Percentiles rank a stretch among this genome's conserved stretches.
phyloP scores from a whole-genome alignment of 2,329 filamentous ascomycete genomes.

The Fusarium falciforme region DNA sequence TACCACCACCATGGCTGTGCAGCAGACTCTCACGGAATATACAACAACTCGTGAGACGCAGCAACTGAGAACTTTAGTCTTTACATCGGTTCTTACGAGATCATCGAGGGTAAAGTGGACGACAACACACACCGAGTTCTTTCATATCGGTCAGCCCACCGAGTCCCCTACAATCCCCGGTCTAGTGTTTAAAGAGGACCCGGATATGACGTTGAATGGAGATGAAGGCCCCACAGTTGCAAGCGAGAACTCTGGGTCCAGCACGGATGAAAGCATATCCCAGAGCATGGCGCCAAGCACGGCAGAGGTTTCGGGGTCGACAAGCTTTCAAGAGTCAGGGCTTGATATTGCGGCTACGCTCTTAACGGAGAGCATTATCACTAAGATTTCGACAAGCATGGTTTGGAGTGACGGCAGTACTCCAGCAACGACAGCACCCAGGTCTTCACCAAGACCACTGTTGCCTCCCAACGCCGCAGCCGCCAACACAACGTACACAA shows the following conservation, averaged over 20 bases:
- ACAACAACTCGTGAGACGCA: neutral
- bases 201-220: conserved; percentile 2
- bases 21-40: neutral
- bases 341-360: neutral
- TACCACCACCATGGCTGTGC: neutral
- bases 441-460: neutral
- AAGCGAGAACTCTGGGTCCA: neutral
- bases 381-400: conserved; percentile 6
- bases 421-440: conserved; percentile 7
- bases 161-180: conserved; percentile 11
- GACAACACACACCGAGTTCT: conserved; percentile 28
- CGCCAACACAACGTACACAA: conserved; percentile 12
- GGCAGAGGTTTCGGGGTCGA: conserved; percentile 7
- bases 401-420: neutral
- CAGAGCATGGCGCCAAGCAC: neutral
- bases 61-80: conserved; percentile 25
- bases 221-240: conserved; percentile 8
- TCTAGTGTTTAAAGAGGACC: conserved; percentile 28
- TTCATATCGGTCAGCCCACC: conserved; percentile 16
- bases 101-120: conserved; percentile 30
- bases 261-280: neutral
- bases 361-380: neutral
- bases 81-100: conserved; percentile 38
- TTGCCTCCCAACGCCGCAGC: neutral
- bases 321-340: neutral